Evolutionary conservation across 305 asterid genomes (phyloP).

Genomic region (Fraxinus velutina): DNA sequence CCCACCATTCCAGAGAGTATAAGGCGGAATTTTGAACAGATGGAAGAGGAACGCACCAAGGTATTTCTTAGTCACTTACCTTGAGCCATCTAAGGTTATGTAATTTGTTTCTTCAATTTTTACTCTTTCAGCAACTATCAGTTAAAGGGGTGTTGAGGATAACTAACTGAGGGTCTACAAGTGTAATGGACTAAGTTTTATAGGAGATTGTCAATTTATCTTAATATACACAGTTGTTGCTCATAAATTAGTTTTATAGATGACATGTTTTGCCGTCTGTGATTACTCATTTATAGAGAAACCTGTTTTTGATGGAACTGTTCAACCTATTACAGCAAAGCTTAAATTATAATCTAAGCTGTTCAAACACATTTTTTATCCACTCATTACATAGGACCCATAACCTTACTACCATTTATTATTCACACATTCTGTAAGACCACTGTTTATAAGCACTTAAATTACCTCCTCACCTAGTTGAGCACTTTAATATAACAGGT

Average conservation of each 20-base stretch:
- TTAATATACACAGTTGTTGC: not conserved
- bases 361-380: not conserved
- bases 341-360: not conserved
- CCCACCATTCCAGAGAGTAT: conserved; percentile 86
- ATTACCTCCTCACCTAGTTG: not conserved
- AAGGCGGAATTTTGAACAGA: conserved; percentile 76
- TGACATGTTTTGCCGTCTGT: not conserved
- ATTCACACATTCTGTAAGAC: not conserved
- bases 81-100: not conserved
- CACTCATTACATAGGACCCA: not conserved
- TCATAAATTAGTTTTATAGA: not conserved
- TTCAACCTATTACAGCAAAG: not conserved
- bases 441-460: not conserved
- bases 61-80: conserved; percentile 33
- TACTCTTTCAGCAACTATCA: not conserved
- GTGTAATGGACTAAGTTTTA: not conserved
- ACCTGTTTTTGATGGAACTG: not conserved
- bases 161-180: not conserved
- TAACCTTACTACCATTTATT: not conserved
- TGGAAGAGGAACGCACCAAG: conserved; percentile 99
- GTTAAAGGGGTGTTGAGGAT: not conserved
- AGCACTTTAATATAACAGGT: conserved; percentile 42
- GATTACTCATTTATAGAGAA: conserved; percentile 2
- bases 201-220: not conserved
- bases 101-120: not conserved